Percentiles rank a stretch among this genome's conserved stretches.
Conservation (phyloP, 345 rosid species). For the Brassica nigra region DNA sequence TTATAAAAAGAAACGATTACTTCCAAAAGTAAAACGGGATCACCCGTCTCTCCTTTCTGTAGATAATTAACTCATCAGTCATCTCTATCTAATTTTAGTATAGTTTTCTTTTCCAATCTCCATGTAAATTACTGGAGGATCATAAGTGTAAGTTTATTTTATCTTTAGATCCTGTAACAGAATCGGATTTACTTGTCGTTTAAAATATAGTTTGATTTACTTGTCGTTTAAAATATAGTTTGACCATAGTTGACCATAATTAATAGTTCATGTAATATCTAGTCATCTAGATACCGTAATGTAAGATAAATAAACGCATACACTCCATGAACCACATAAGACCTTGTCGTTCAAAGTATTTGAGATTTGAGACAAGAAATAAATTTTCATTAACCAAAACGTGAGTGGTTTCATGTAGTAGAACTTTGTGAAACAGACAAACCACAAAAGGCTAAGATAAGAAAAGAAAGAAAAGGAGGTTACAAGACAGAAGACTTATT, state of each 20-base stretch:
- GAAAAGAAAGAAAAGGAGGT: conserved; percentile 18
- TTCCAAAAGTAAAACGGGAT: neutral
- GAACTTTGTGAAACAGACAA: conserved; percentile 30
- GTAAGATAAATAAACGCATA: neutral
- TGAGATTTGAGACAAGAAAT: conserved; percentile 3
- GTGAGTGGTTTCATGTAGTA: conserved; percentile 28
- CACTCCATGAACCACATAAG: conserved; percentile 6
- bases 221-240: neutral
- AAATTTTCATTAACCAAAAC: conserved; percentile 4
- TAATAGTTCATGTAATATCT: neutral
- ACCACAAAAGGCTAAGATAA: conserved; percentile 29
- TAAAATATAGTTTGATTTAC: neutral
- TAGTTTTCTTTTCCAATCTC: neutral
- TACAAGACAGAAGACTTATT: conserved; percentile 29
- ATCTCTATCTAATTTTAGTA: neutral
- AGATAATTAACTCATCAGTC: neutral
- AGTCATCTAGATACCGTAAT: neutral
- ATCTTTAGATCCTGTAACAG: neutral
- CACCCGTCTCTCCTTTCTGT: neutral
- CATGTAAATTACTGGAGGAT: neutral
- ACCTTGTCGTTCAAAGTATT: conserved; percentile 12
- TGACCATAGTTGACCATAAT: neutral
- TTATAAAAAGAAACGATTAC: neutral
- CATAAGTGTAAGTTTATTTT: neutral
- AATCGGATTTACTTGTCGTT: neutral